Percentiles rank a stretch among this genome's conserved stretches.
Conservation (phyloP, 345 rosid genomes). For the Brassica juncea region DNA sequence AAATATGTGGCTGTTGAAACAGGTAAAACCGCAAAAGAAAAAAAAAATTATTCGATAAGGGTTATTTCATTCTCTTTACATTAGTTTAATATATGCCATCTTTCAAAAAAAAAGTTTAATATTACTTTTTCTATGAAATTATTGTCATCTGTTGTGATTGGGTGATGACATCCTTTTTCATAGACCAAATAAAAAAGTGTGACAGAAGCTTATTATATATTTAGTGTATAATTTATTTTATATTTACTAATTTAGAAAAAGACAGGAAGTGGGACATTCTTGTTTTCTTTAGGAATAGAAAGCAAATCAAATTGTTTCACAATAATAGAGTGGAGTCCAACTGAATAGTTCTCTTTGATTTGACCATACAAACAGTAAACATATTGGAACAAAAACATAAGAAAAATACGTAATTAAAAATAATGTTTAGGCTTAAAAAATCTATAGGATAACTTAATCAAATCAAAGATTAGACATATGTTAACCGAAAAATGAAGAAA, state of each 20-base stretch:
- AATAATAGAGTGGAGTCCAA: conserved; percentile 60
- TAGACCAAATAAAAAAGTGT: conserved; percentile 7
- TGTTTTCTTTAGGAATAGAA: conserved; percentile 44
- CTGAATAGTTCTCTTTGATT: conserved; percentile 35
- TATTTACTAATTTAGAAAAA: conserved; percentile 33
- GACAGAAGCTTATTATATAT: conserved; percentile 7
- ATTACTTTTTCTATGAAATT: neutral
- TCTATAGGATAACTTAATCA: neutral
- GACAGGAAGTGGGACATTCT: conserved; percentile 63
- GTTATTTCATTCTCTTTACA: conserved; percentile 14
- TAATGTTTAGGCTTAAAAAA: neutral
- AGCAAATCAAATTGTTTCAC: conserved; percentile 47
- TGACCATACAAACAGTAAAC: conserved; percentile 35
- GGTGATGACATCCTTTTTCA: conserved; percentile 13
- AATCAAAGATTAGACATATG: neutral
- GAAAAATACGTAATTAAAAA: neutral
- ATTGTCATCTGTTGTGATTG: conserved; percentile 19
- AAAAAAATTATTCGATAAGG: neutral
- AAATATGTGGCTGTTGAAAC: neutral
- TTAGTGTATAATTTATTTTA: neutral
- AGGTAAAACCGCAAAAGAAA: neutral
- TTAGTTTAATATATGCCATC: neutral
- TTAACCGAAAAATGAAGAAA: neutral
- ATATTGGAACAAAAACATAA: conserved; percentile 2
- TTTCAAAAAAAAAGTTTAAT: neutral